phyloP scores from a whole-genome alignment of 495 filamentous ascomycete species.

The Neurospora terricola region DNA sequence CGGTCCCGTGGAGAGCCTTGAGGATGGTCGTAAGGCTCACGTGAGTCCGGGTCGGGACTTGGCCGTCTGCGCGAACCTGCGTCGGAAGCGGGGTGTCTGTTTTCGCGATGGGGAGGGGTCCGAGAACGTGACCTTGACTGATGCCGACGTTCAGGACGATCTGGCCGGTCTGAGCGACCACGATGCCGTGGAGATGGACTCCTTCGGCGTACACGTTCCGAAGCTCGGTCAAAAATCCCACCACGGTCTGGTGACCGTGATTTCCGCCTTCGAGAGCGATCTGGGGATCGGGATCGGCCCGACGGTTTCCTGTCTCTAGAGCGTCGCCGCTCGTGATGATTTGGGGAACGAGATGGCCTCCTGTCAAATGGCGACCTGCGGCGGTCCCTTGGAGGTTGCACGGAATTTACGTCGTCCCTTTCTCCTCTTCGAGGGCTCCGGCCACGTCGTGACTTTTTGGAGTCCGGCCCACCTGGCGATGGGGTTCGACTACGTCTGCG shows the following conservation, averaged over 20 bases:
- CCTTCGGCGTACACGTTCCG: slow-evolving; percentile 1
- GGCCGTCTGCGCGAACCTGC: slow-evolving; percentile 24
- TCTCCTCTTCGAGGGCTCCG: slow-evolving; percentile 21
- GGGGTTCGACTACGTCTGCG: slow-evolving; percentile 30
- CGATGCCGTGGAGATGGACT: slow-evolving; percentile 17
- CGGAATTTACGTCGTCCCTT: slow-evolving; percentile 14
- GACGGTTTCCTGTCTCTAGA: slow-evolving; percentile 15
- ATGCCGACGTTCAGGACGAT: slow-evolving; percentile 18
- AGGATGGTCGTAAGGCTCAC: slow-evolving; percentile 19
- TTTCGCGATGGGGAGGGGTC: slow-evolving; percentile 16
- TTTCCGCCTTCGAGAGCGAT: slow-evolving; percentile 15
- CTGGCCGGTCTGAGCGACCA: slow-evolving; percentile 24
- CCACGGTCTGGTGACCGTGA: slow-evolving; percentile 12
- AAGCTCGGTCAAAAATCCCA: background rate
- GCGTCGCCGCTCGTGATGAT: slow-evolving; percentile 10
- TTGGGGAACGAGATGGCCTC: slow-evolving; percentile 25
- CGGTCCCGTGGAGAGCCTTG: slow-evolving; percentile 26
- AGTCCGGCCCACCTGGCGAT: slow-evolving; percentile 17
- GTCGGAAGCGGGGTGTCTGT: slow-evolving; percentile 25
- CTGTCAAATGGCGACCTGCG: slow-evolving; percentile 15
- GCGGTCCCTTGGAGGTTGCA: slow-evolving; percentile 10
- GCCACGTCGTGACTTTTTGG: slow-evolving; percentile 28
- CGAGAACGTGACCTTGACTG: slow-evolving; percentile 29
- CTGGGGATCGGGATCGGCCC: slow-evolving; percentile 21
- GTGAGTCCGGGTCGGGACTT: slow-evolving; percentile 20